Conservation (phyloP, 768 basidiomycete genomes). For the Russula sp. region DNA sequence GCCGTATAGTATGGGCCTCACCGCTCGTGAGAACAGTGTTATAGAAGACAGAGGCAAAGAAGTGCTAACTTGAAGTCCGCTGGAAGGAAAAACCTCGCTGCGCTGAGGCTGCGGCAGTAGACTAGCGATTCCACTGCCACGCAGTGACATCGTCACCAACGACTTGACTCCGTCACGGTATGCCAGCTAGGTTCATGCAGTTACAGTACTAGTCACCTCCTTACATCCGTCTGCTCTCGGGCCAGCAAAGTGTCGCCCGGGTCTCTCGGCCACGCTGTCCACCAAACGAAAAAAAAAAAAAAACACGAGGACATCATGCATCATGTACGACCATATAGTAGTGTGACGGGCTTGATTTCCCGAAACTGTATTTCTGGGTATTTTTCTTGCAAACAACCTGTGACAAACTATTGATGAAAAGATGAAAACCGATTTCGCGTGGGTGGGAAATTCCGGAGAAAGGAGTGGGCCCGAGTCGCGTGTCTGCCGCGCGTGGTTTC, state of each 20-base stretch:
- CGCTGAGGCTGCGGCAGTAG: no score
- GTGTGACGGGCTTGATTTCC: no score
- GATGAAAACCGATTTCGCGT: background rate
- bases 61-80: background rate
- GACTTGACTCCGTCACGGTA: background rate
- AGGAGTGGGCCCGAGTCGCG: background rate
- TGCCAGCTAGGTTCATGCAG: background rate
- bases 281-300: background rate
- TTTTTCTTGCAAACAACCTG: no score
- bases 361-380: no score
- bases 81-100: background rate
- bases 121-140: background rate
- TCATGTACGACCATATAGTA: no score
- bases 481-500: background rate
- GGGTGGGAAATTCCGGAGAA: background rate
- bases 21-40: background rate
- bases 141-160: background rate
- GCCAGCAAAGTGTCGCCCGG: background rate
- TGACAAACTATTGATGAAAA: no score
- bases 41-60: background rate
- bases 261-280: background rate
- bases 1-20: background rate
- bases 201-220: background rate
- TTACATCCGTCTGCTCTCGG: background rate
- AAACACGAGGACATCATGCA: background rate